These are phyloP conservation scores for Aureobasidium sp. DNA, from an alignment of 2,329 filamentous ascomycete species.

Conservation along the genomic window DNA sequence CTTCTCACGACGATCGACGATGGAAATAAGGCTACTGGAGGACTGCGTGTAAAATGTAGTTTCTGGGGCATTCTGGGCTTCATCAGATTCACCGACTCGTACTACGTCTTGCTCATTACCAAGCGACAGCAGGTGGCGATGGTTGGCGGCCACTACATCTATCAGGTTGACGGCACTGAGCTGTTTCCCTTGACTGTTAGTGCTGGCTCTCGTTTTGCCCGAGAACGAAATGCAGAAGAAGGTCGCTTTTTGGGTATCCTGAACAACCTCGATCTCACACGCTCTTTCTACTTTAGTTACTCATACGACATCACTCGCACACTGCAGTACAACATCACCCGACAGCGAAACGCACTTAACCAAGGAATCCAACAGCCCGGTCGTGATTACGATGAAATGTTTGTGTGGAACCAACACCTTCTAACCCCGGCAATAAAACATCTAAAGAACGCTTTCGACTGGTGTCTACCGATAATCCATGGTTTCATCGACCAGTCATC, in stretches of 20 bases:
- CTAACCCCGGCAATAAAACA: conserved; percentile 62
- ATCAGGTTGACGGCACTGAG: conserved; percentile 90
- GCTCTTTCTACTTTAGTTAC: conserved; percentile 97
- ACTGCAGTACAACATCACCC: conserved; percentile 82
- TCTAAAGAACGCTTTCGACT: conserved; percentile 79
- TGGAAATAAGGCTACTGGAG: conserved; percentile 83
- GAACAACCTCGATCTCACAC: conserved; percentile 80
- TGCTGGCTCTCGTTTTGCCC: conserved; percentile 55
- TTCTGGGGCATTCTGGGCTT: conserved; percentile 94
- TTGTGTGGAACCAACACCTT: conserved; percentile 93
- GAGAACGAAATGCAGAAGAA: conserved; percentile 83
- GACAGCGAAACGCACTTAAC: conserved; percentile 63
- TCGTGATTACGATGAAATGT: conserved; percentile 81
- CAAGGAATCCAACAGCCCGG: conserved; percentile 50
- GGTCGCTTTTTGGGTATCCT: conserved; percentile 80
- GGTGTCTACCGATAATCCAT: conserved; percentile 93
- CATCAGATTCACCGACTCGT: conserved; percentile 88
- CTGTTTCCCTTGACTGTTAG: conserved; percentile 79
- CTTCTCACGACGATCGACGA: conserved; percentile 92
- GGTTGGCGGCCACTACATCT: conserved; percentile 91
- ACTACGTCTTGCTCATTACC: conserved; percentile 95
- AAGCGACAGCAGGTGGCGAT: conserved; percentile 94
- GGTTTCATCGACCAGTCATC: conserved; percentile 89
- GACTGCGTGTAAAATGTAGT: conserved; percentile 79
- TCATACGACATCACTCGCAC: conserved; percentile 93